Percentiles rank a stretch among this genome's conserved stretches.
phyloP scores from a whole-genome alignment of 192 early-diverging fungal genomes.

The Podila epicladia region DNA sequence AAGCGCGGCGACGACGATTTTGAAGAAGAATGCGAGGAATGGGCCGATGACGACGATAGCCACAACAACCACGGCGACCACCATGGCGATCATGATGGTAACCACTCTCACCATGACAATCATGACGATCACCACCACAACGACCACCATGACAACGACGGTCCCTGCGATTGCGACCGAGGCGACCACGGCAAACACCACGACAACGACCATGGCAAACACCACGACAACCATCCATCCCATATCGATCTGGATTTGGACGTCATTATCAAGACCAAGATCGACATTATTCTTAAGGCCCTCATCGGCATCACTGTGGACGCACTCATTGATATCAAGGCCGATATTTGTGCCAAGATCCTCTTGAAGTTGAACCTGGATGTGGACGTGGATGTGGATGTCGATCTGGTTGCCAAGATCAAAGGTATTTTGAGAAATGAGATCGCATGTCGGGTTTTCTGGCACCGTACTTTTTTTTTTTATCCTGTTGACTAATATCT shows the following conservation, averaged over 20 bases:
- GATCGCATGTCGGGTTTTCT: not conserved
- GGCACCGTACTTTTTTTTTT: not conserved
- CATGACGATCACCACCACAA: not conserved
- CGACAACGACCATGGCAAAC: not conserved
- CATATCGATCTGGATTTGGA: not conserved
- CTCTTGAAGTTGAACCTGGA: constrained; percentile 9
- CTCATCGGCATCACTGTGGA: constrained; percentile 9
- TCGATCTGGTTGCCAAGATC: constrained; percentile 7
- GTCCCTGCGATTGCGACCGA: not conserved
- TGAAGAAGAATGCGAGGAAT: not conserved
- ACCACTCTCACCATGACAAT: not conserved
- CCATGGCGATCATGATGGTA: not conserved
- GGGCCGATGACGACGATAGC: not conserved
- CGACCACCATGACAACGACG: not conserved
- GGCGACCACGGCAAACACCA: not conserved
- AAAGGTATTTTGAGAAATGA: constrained; percentile 2
- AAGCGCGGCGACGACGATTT: not conserved
- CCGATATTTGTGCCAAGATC: constrained; percentile 15
- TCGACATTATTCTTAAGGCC: constrained; percentile 3
- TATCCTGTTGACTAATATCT: not conserved
- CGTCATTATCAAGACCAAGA: constrained; percentile 18
- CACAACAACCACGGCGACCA: not conserved
- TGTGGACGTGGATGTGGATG: constrained; percentile 4
- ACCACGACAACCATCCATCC: not conserved
- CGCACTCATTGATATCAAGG: constrained; percentile 15